Percentiles rank a stretch among this genome's conserved stretches.
Evolutionary conservation across 2,329 filamentous ascomycete genomes (phyloP).

Genomic region (Cercospora zeae-maydis): DNA sequence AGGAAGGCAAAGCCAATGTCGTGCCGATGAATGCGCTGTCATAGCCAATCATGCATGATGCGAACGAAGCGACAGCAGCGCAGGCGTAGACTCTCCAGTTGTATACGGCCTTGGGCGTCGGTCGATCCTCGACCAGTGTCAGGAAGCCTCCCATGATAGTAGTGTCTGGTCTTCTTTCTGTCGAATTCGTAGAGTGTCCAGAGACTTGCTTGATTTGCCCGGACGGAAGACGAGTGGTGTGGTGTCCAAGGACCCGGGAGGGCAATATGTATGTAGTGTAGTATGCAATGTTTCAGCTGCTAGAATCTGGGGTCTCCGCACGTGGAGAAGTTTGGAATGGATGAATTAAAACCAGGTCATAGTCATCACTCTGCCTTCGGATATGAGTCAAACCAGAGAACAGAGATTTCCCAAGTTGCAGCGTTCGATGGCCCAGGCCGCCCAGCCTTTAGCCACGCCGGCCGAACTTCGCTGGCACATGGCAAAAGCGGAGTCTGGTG

Average conservation of each 20-base stretch:
- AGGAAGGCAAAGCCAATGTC: conserved; percentile 67
- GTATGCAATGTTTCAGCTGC: conserved; percentile 1
- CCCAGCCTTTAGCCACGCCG: conserved; percentile 1
- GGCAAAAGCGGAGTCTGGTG: neutral
- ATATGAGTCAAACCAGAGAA: conserved; percentile 5
- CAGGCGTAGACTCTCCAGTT: conserved; percentile 58
- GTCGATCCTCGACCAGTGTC: conserved; percentile 42
- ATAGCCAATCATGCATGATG: conserved; percentile 50
- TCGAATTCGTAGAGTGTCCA: neutral
- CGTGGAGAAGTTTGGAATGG: conserved; percentile 9
- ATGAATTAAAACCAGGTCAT: conserved; percentile 18
- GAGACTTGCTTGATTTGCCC: neutral
- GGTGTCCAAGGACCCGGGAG: conserved; percentile 2
- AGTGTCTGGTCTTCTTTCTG: neutral
- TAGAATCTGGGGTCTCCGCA: conserved; percentile 11
- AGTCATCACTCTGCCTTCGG: neutral
- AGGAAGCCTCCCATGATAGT: conserved; percentile 38
- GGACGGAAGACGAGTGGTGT: neutral
- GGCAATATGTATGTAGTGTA: conserved; percentile 1
- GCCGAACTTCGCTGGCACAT: conserved; percentile 4
- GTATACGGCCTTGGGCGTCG: conserved; percentile 57
- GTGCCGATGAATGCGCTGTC: conserved; percentile 67
- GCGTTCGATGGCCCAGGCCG: neutral
- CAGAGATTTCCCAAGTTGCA: conserved; percentile 22
- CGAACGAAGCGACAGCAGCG: conserved; percentile 54